Percentiles rank a stretch among this genome's conserved stretches.
Evolutionary conservation across 306 rosid genomes (phyloP).

Genomic region (Prosopis cineraria): DNA sequence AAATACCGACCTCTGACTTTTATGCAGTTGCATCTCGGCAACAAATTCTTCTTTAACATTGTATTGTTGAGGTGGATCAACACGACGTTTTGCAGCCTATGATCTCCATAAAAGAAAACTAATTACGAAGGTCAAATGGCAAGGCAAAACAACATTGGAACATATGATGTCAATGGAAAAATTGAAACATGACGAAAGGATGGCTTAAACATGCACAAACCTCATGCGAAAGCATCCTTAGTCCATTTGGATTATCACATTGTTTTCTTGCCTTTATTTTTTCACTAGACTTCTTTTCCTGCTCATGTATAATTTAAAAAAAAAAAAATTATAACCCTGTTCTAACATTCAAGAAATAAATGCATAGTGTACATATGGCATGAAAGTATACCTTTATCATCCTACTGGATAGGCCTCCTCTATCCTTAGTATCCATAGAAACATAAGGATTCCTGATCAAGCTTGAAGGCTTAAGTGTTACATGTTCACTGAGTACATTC

Average conservation of each 20-base stretch:
- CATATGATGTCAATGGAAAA: neutral
- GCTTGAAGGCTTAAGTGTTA: conserved; percentile 52
- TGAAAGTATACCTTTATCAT: conserved; percentile 48
- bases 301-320: conserved; percentile 29
- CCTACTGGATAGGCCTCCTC: conserved; percentile 49
- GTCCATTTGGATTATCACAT: conserved; percentile 44
- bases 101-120: conserved; percentile 19
- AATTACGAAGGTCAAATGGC: conserved; percentile 14
- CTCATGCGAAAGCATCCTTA: conserved; percentile 59
- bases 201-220: neutral
- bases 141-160: conserved; percentile 12
- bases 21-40: conserved; percentile 43
- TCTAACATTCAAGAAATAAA: neutral
- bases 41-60: conserved; percentile 36
- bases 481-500: conserved; percentile 49
- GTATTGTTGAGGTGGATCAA: conserved; percentile 44
- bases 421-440: conserved; percentile 51
- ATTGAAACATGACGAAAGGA: neutral
- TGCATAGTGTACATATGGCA: conserved; percentile 12
- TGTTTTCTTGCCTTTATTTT: conserved; percentile 52
- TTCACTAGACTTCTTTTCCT: conserved; percentile 60
- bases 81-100: conserved; percentile 50
- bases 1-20: conserved; percentile 52
- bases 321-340: conserved; percentile 28
- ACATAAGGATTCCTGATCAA: conserved; percentile 40